These are phyloP conservation scores for Wickerhamiella occidentalis DNA, from an alignment of 805 yeast species.

Conservation along the genomic window DNA sequence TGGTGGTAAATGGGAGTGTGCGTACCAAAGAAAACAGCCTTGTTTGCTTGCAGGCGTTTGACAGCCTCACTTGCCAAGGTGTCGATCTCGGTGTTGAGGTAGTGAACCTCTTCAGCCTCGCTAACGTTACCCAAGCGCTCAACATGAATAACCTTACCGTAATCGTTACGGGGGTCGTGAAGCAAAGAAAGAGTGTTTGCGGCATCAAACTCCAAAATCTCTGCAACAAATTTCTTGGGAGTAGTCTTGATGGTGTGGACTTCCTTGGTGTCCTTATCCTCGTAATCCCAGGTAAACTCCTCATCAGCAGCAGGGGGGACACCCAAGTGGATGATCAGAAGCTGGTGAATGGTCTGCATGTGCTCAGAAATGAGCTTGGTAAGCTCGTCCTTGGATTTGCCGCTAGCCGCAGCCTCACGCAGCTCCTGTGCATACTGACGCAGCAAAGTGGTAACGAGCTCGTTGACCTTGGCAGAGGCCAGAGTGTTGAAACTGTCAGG, in stretches of 20 bases:
- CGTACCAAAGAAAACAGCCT: slow-evolving; percentile 79
- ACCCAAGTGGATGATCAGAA: slow-evolving; percentile 59
- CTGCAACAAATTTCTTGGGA: slow-evolving; percentile 52
- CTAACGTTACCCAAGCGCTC: slow-evolving; percentile 63
- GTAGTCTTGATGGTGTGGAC: slow-evolving; percentile 39
- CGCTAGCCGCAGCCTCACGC: slow-evolving; percentile 39
- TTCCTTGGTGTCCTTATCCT: slow-evolving; percentile 53
- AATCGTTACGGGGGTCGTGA: slow-evolving; percentile 71
- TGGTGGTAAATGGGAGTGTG: slow-evolving; percentile 75
- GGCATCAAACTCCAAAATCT: slow-evolving; percentile 42
- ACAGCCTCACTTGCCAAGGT: slow-evolving; percentile 50
- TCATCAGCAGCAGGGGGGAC: slow-evolving; percentile 66
- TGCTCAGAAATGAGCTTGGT: slow-evolving; percentile 32
- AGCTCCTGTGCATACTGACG: slow-evolving; percentile 67
- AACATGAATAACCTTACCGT: slow-evolving; percentile 50
- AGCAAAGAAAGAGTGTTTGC: slow-evolving; percentile 50
- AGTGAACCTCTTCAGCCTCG: slow-evolving; percentile 58
- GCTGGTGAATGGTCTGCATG: slow-evolving; percentile 50
- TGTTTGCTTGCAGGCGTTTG: slow-evolving; percentile 54
- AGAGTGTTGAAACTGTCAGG: slow-evolving; percentile 58
- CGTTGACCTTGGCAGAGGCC: slow-evolving; percentile 41
- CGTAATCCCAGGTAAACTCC: slow-evolving; percentile 59
- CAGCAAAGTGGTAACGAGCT: slow-evolving; percentile 52
- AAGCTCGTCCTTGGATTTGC: slow-evolving; percentile 30
- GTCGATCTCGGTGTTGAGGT: slow-evolving; percentile 54